Percentiles rank a stretch among this genome's conserved stretches.
Evolutionary conservation across 1,139 yeast genomes (phyloP).

Genomic region (Geotrichum cucujoidarum): DNA sequence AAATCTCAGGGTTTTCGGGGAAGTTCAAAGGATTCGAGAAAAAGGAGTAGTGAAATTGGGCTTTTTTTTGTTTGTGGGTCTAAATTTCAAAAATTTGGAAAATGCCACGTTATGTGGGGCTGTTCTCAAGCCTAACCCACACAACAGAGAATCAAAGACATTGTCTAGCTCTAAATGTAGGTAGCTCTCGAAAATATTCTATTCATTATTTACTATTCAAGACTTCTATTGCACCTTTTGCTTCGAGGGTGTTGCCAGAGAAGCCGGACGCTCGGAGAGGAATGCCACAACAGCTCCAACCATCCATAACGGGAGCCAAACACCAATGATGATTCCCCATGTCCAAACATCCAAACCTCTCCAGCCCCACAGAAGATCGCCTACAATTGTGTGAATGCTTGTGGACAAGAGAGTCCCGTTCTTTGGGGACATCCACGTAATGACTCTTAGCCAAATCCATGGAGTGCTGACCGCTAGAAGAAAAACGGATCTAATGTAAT

Average conservation of each 20-base stretch:
- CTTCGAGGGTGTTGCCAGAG: neutral
- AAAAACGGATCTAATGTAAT: slow-evolving; percentile 15
- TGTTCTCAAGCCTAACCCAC: neutral
- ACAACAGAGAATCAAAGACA: neutral
- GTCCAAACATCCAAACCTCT: slow-evolving; percentile 76
- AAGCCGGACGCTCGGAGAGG: neutral
- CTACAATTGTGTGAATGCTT: slow-evolving; percentile 39
- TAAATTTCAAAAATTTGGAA: neutral
- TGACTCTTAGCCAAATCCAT: slow-evolving; percentile 34
- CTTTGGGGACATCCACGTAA: slow-evolving; percentile 37
- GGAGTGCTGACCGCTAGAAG: slow-evolving; percentile 16
- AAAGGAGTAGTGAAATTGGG: neutral
- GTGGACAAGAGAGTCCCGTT: neutral
- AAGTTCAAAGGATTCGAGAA: neutral
- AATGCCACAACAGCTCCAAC: slow-evolving; percentile 41
- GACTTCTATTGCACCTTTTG: too few species aligned
- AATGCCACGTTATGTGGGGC: slow-evolving; percentile 13
- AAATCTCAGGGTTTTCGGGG: neutral
- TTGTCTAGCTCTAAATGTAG: neutral
- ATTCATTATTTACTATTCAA: neutral
- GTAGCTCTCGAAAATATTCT: too few species aligned
- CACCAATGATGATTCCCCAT: slow-evolving; percentile 67
- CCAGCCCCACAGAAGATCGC: slow-evolving; percentile 61
- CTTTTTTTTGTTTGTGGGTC: neutral
- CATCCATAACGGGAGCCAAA: slow-evolving; percentile 85